Base-by-base conservation (phyloP, 2,329 filamentous ascomycete species). In the Paracoccidioides brasiliensis region DNA sequence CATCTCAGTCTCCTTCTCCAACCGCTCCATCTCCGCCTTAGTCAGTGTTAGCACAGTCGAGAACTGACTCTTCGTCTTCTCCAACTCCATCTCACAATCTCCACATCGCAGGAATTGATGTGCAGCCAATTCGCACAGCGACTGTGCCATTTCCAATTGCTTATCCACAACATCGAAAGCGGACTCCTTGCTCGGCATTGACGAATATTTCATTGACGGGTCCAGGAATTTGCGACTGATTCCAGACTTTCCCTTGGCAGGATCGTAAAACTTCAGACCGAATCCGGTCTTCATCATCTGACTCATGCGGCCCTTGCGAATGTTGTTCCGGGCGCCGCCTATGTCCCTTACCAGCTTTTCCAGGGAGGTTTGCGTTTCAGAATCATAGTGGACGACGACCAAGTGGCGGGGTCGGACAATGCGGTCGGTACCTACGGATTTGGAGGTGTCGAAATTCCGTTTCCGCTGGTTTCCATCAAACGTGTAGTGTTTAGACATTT, bases 371-470 rank as follows among this genome's bases (percentile, higher is more conserved):
- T 96, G 90, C 3, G 94, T 84, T 59, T 88, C 84, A 62, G 86
- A 88, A 67, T 96, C 90, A 67, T 96, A 96, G 70, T 89, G 90
- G n/a, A 96, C 86, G 43, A 93, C 84, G 49, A 91, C 84, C 77
- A 88, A 86, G 56, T 79, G 84, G 61, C 85, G 81, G 3, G 82
- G 83, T 55, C 86, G 82, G 67, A 85, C 86, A 59, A 82, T 80
- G 15, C 51, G 48, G 15, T 59, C 50, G 14, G 45, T 50, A 15
- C 53, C 38, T 38, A 48, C 42, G 35, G 53, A 55, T 28, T 46
- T 56, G 5, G 45, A 28, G 8, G 48, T 30, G 4, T 43, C 32
- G 15, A 33, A 32, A n/a, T 53, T 15, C 15, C 67, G 69, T 56
- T 72, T 73, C 32, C 69, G 67, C 49, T 63, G 66, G 3, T 57